phyloP scores from a whole-genome alignment of 2,329 filamentous ascomycete genomes.

The Claviceps spartinae region DNA sequence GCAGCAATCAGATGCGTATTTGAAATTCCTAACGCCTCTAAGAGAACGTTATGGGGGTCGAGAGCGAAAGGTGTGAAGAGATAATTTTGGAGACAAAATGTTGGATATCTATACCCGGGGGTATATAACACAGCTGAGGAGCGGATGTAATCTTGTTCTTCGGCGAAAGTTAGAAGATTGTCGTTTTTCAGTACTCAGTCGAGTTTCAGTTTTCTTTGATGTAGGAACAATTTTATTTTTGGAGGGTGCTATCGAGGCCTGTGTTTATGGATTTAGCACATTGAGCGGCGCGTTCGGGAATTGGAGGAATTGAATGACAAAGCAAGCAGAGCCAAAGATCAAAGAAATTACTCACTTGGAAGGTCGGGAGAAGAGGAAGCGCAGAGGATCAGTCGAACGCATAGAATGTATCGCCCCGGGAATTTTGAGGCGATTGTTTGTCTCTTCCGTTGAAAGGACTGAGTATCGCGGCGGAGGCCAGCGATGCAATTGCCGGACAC shows the following conservation, averaged over 20 bases:
- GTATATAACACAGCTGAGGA: conserved; percentile 70
- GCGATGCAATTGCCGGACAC: not conserved
- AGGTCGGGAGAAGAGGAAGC: conserved; percentile 78
- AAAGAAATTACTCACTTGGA: conserved; percentile 56
- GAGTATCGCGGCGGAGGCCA: conserved; percentile 1
- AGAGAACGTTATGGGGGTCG: conserved; percentile 81
- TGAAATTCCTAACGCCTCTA: conserved; percentile 44
- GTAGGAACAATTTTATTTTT: conserved; percentile 1
- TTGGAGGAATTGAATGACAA: not conserved
- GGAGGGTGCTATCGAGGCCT: conserved; percentile 49
- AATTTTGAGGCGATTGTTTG: not conserved
- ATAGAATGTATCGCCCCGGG: conserved; percentile 43
- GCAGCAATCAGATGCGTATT: conserved; percentile 44
- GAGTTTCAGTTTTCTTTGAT: not conserved
- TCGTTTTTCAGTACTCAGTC: not conserved
- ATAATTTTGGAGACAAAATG: conserved; percentile 76
- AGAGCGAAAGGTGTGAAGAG: conserved; percentile 69
- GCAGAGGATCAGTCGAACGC: conserved; percentile 80
- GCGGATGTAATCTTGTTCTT: conserved; percentile 9
- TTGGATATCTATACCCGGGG: conserved; percentile 77
- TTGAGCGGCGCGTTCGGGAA: not conserved
- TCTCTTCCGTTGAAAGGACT: not conserved
- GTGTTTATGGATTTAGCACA: not conserved
- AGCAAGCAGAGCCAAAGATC: conserved; percentile 2
- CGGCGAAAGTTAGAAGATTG: not conserved